phyloP scores from a whole-genome alignment of 2,329 filamentous ascomycete species.

The Acrocalymma vagum region DNA sequence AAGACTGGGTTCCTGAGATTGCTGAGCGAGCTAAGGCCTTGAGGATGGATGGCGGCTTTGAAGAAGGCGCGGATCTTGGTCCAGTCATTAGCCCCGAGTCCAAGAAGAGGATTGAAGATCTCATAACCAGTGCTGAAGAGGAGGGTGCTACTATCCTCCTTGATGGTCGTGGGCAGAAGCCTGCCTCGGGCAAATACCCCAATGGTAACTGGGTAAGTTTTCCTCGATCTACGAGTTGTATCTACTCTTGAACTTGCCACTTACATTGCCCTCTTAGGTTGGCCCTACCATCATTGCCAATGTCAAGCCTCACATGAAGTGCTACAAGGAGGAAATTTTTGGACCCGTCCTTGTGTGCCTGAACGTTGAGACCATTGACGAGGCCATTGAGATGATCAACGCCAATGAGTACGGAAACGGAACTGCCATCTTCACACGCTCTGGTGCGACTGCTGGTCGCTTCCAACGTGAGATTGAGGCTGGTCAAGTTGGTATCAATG shows the following conservation, averaged over 20 bases:
- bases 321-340: conserved; percentile 87
- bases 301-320: conserved; percentile 81
- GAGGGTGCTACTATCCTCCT: conserved; percentile 86
- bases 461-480: conserved; percentile 86
- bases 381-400: conserved; percentile 84
- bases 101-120: conserved; percentile 77
- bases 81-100: conserved; percentile 83
- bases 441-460: conserved; percentile 76
- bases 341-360: conserved; percentile 85
- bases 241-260: conserved; percentile 20
- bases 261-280: conserved; percentile 65
- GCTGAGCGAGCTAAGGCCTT: conserved; percentile 78
- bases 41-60: conserved; percentile 82
- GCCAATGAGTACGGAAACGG: conserved; percentile 88
- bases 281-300: conserved; percentile 84
- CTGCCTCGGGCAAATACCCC: conserved; percentile 76
- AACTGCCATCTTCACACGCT: conserved; percentile 83
- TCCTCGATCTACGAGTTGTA: neutral
- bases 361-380: conserved; percentile 79
- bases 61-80: conserved; percentile 79
- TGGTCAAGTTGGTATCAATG: conserved; percentile 86
- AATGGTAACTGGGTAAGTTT: conserved; percentile 77
- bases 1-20: conserved; percentile 81
- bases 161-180: conserved; percentile 78
- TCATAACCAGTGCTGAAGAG: conserved; percentile 79